phyloP scores from a whole-genome alignment of 2,329 filamentous ascomycete species.

The Ophiostoma australiae region DNA sequence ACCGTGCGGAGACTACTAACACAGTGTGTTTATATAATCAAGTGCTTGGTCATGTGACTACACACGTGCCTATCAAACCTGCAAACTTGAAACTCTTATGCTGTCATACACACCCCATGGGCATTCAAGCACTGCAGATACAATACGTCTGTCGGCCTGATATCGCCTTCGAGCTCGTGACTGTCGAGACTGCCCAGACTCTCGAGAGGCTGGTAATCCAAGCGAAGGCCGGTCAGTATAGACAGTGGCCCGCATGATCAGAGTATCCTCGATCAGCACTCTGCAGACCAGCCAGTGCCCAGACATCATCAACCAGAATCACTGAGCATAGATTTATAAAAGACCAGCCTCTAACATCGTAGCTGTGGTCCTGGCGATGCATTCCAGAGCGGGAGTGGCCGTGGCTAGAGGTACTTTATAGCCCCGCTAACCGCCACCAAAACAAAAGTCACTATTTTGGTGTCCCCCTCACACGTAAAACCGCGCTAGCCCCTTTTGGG shows the following conservation, averaged over 20 bases:
- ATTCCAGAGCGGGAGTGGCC: conserved; percentile 5
- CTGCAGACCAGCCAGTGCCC: neutral
- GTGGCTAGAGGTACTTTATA: neutral
- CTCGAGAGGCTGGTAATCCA: neutral
- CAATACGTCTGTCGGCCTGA: no score
- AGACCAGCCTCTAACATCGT: neutral
- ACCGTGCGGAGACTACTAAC: no score
- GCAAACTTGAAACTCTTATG: neutral
- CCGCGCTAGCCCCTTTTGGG: neutral
- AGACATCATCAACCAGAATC: neutral
- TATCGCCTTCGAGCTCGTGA: neutral
- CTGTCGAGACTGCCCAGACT: neutral
- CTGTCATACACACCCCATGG: neutral
- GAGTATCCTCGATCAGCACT: neutral
- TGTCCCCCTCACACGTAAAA: neutral
- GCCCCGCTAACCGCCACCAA: neutral
- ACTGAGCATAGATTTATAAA: neutral
- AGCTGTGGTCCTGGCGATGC: neutral
- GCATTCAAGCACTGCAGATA: neutral
- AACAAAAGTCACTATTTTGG: neutral
- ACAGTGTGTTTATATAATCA: neutral
- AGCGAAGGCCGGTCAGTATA: neutral
- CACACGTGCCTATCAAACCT: neutral
- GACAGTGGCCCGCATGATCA: neutral
- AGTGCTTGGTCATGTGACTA: neutral